Conservation (phyloP, 805 yeast genomes). For the Torulaspora indica region DNA sequence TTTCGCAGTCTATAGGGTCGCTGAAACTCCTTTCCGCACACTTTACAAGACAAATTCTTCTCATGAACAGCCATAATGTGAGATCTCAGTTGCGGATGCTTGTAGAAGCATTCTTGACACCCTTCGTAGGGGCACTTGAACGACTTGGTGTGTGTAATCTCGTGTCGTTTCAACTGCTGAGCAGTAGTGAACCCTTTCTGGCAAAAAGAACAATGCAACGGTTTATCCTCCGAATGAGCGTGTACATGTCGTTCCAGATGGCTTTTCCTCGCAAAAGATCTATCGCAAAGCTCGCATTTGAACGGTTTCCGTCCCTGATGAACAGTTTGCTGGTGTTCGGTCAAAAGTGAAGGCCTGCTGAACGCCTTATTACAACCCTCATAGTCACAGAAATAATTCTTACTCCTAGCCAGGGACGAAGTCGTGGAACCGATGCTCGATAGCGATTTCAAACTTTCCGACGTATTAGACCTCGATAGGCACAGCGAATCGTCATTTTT, state of each 20-base stretch:
- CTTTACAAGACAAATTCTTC: constrained; percentile 48
- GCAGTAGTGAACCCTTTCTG: constrained; percentile 73
- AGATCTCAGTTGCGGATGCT: constrained; percentile 68
- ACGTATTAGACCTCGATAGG: constrained; percentile 9
- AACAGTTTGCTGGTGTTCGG: constrained; percentile 65
- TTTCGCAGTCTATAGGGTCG: constrained; percentile 61
- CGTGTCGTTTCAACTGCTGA: constrained; percentile 83
- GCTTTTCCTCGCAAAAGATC: constrained; percentile 66
- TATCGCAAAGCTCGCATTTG: constrained; percentile 58
- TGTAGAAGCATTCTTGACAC: constrained; percentile 65
- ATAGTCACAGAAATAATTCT: constrained; percentile 57
- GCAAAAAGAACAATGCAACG: constrained; percentile 68
- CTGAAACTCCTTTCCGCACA: constrained; percentile 60
- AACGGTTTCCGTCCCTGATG: constrained; percentile 81
- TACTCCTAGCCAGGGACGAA: constrained; percentile 45
- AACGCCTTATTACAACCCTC: constrained; percentile 72
- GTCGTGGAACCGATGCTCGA: constrained; percentile 10
- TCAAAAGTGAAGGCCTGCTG: constrained; percentile 72
- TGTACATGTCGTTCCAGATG: constrained; percentile 71
- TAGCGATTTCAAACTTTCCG: constrained; percentile 8
- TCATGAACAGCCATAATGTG: constrained; percentile 65
- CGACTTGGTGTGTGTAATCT: constrained; percentile 68
- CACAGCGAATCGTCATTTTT: not conserved
- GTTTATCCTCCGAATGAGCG: constrained; percentile 63
- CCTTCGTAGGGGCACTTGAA: constrained; percentile 55